Evolutionary conservation across 805 yeast genomes (phyloP).

Genomic region (Zygosaccharomyces pseudorouxii): DNA sequence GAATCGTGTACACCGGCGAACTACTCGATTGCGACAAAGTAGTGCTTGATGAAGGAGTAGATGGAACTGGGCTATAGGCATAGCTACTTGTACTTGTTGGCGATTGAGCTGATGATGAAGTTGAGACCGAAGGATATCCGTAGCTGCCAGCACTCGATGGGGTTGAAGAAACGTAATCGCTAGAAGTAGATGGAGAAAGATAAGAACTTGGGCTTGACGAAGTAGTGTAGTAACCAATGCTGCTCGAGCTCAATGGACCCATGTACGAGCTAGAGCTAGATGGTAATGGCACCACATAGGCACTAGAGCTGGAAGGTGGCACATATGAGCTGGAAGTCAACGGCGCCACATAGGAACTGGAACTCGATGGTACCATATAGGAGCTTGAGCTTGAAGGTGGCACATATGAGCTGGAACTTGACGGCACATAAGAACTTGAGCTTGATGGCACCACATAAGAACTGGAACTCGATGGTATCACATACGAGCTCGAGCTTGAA

Average conservation of each 20-base stretch:
- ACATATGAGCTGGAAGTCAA: neutral
- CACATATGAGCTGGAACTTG: neutral
- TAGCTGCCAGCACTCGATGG: neutral
- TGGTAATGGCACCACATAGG: neutral
- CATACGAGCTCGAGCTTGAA: neutral
- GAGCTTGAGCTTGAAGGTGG: neutral
- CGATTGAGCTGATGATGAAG: neutral
- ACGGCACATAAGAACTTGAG: neutral
- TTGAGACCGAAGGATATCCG: neutral
- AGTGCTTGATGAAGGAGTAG: conserved; percentile 24
- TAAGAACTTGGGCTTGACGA: neutral
- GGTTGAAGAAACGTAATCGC: no score
- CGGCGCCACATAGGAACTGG: neutral
- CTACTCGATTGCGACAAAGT: conserved; percentile 14
- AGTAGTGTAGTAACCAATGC: neutral
- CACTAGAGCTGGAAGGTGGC: neutral
- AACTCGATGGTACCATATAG: neutral
- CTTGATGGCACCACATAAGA: neutral
- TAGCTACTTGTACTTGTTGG: neutral
- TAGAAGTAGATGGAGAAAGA: neutral
- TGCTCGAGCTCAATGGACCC: neutral
- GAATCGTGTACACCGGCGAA: conserved; percentile 10
- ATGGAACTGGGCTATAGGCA: neutral
- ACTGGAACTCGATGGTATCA: neutral
- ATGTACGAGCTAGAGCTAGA: neutral